phyloP scores from a whole-genome alignment of 345 rosid genomes.

The Citrus mangshanensis region DNA sequence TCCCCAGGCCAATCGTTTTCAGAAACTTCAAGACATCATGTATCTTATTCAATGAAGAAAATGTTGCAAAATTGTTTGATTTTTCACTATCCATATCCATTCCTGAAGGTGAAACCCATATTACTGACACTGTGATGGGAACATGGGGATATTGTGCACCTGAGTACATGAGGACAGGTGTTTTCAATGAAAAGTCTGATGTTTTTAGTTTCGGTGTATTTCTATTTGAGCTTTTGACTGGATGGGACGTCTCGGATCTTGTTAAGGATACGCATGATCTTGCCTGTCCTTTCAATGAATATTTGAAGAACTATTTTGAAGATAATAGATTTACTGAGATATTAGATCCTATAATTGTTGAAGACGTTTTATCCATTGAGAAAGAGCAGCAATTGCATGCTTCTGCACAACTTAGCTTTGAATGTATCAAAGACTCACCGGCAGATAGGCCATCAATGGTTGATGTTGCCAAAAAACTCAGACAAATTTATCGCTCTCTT shows the following conservation, averaged over 20 bases:
- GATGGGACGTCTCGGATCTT: neutral
- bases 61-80: conserved; percentile 14
- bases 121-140: neutral
- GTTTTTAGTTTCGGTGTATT: conserved; percentile 14
- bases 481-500: neutral
- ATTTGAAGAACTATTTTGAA: neutral
- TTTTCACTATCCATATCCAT: conserved; percentile 6
- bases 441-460: conserved; percentile 20
- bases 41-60: neutral
- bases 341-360: neutral
- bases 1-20: conserved; percentile 12
- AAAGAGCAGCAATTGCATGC: conserved; percentile 4
- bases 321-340: neutral
- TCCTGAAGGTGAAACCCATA: conserved; percentile 24
- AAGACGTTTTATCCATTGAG: neutral
- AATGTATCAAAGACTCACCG: neutral
- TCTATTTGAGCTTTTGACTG: neutral
- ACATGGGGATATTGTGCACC: neutral
- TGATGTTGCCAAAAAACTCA: conserved; percentile 8
- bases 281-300: too few relatives aligned
- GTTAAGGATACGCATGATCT: neutral
- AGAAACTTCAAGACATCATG: neutral
- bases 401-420: neutral
- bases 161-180: neutral
- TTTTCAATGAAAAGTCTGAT: conserved; percentile 12